Base-by-base conservation (phyloP, 1,139 yeast species). In the Lizanozyma gosingica region DNA sequence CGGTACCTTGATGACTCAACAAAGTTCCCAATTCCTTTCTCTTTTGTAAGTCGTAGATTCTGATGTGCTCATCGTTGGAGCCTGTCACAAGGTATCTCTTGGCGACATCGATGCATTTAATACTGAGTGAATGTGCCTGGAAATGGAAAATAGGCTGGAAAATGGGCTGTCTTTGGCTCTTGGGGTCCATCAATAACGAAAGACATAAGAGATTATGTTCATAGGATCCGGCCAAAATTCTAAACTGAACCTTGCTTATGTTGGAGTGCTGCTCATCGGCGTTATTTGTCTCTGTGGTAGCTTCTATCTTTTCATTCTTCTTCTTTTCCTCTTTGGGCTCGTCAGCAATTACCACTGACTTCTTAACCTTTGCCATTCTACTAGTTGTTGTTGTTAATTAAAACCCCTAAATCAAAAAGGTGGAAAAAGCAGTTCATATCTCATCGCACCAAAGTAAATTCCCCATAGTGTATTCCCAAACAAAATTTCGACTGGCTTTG, bases 81-180 rank as follows among this genome's bases (percentile, higher is more conserved):
- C 99, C 99, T 3, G 96, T 84, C 3, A 87, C 97, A 41, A 92
- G 67, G 56, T 87, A 90, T 52, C 97, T 71, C 51, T 79, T 83
- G 18, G 94, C 87, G 27, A 81, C 68, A 47, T 92, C 97, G 48
- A 92, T 71, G 39, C 94, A 75, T 58, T 90, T 81, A 44, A 92
- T 86, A 29, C 96, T 84, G 42, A 87, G 73, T 0, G 95, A 72
- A 61, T 92, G 98, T 2, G 98, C 96, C 51, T 92, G 87, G 61
- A 92, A 92, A 59, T 92, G 97, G 70, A 92, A 92, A 37, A 94
- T 79, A 1, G 97, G 96, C 38, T 87, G 90, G 65, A 94, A 92
- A 3, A 84, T 71, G 2, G 90, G 54, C 38, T 57, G 60, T 36
- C 44, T 51, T 38, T 43, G 46, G 1, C 52, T 49, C 3, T 44